Evolutionary conservation across 116 monocot genomes (phyloP), one percentile per base, ranked within the genome.

Genomic region (Zostera marina): DNA sequence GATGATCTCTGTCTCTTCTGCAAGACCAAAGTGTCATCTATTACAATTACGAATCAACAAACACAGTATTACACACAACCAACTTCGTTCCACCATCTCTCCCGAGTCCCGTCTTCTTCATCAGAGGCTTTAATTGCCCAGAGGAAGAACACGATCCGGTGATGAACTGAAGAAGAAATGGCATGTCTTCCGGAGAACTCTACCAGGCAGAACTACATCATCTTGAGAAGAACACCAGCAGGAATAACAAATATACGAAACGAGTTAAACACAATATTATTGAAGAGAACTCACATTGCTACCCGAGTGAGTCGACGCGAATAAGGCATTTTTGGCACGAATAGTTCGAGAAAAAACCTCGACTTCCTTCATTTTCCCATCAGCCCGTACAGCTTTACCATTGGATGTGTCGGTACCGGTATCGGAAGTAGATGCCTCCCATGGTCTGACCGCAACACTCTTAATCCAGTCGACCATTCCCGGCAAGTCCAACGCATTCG

Each of bases 381-480:
- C 46, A 53, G 54, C 62, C 2, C 25, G 46, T 40, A 19, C 61
- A 48, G 15, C 47, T 68, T 32, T 2, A 54, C 22, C 14, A 8
- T 54, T 10, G 32, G 52, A 55, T 13, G 58, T 56, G 22, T 20
- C 53, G n/a, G n/a, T n/a, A n/a, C n/a, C n/a, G n/a, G n/a, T n/a
- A n/a, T n/a, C n/a, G 40, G 66, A 79, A 19, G 45, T 32, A 32
- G 32, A 32, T 5, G 32, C 23, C 70, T 72, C 58, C 11, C 49
- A n/a, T 40, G 80, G 74, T 44, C 57, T 76, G 57, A 48, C 78
- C 0, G 92, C 92, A 2, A 78, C 25, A 39, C 40, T 63, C 51
- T 51, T 74, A 58, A 92, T 41, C 92, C 92, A 92, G 48, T 70
- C 61, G 55, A 92, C 17, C 80, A 79, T 64, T 17, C 68, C 58